Base-by-base conservation (phyloP, 2,329 filamentous ascomycete genomes). In the Paraconiothyrium brasiliense region DNA sequence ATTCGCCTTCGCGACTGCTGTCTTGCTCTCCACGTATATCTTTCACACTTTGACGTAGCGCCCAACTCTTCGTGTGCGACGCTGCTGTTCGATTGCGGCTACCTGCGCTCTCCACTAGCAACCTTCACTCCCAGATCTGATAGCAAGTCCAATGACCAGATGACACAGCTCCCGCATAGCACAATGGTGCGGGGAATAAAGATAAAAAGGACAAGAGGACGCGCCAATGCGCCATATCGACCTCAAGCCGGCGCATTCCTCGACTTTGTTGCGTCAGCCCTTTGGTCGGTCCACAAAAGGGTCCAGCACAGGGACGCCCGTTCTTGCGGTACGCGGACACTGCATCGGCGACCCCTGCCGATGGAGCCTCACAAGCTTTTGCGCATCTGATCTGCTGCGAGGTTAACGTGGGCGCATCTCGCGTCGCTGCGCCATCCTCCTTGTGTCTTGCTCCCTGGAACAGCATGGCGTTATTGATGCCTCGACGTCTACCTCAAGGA, bases 51-150 rank as follows among this genome's bases (percentile, higher is more conserved):
- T 6, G 22, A 24, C 11, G 32, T 35, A 16, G 52, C 41, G 52
- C 52, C 52, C 41, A 41, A 37, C 16, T 39, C 16, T 55, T 56
- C 43, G 43, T 43, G 54, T 56, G 14, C 54, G 30, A 47, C 54
- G 43, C 48, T 47, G 54, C 43, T 56, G 37, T 30, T 54, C 50
- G 35, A 22, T 16, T 37, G 20, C 32, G 32, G 34, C n/a, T 27
- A 48, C 20, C 22, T 35, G 30, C 30, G 24, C 54, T 41, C 43
- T 56, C 27, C 6, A 14, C 27, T 34, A 24, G 39, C 27, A 37
- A n/a, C 32, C 54, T 32, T 37, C 27, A 32, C 37, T 51, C 14
- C 24, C 24, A 16, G 11, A 30, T 20, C 22, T 22, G 32, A 43
- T 32, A 30, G 13, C 51, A 16, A 44, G 16, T 32, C 9, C 47